Evolutionary conservation across 2,329 filamentous ascomycete species (phyloP), one percentile per base, ranked within the genome.

Genomic region (Paecilomyces sp.): DNA sequence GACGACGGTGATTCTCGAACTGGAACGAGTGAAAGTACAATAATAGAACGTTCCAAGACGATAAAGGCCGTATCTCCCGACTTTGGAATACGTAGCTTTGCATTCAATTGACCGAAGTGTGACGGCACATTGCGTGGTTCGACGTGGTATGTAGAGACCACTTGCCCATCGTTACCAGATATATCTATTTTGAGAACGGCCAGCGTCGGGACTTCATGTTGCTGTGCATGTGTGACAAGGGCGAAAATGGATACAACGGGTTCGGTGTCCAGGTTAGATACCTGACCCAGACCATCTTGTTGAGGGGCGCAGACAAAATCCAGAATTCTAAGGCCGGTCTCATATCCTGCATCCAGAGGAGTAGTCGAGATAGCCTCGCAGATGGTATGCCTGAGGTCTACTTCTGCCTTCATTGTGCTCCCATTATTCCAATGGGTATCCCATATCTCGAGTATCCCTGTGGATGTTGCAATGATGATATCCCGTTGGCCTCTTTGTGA

Each of bases 401-500:
- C 80, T 62, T 93, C 90, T 28, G 83, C 83, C 54, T 89, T 83
- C 55, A 91, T 82, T 52, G 89, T 86, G 69, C 92, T 88, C 65
- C 92, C 90, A 34, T 92, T 92, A 62, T 90, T 90, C 73, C 93
- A 91, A 68, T 93, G 91, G 52, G 97, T 82, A 69, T 89, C 90
- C 94, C 94, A 99, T 7, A 88, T 83, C 67, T 95, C 88, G 28
- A 99, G 77, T 60, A 87, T 84, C 30, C 90, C 93, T 66, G 88
- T 88, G 58, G 86, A 83, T 1, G 92, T 94, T 13, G 88, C 86
- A 41, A 92, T 86, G 54, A 96, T 84, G 34, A 96, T 82, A 66
- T 92, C 91, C 70, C 92, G 87, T 74, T 97, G 92, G 25, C 92
- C 92, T 63, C 91, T 86, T 60, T 87, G 85, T 41, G 83, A 81